Evolutionary conservation across 768 basidiomycete genomes (phyloP).

Genomic region (Lactarius hatsudake): DNA sequence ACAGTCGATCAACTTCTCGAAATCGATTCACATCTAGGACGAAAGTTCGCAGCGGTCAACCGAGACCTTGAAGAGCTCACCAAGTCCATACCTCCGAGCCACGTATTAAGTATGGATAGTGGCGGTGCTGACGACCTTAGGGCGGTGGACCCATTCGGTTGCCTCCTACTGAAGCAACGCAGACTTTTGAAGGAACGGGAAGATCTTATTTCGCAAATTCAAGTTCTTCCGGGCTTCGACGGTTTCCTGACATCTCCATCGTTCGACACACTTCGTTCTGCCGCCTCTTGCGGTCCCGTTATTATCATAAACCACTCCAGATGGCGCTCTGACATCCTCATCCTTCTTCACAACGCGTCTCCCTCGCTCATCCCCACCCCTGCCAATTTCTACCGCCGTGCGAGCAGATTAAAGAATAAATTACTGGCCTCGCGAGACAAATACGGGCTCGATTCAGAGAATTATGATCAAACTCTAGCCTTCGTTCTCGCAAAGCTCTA

Average conservation of each 20-base stretch:
- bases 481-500: constrained; percentile 9
- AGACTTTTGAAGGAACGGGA: constrained; percentile 1
- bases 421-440: neutral
- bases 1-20: neutral
- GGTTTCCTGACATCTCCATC: neutral
- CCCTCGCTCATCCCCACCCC: neutral
- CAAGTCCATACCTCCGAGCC: neutral
- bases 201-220: neutral
- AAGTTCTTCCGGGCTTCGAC: neutral
- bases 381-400: neutral
- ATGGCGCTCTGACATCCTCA: constrained; percentile 13
- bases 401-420: neutral
- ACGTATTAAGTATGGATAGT: neutral
- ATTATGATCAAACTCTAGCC: neutral
- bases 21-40: neutral
- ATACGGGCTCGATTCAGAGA: neutral
- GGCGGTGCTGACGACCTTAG: neutral
- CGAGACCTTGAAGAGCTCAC: constrained; percentile 4
- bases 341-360: neutral
- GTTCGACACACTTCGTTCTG: neutral
- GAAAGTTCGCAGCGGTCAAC: neutral
- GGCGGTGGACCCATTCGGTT: neutral
- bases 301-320: constrained; percentile 10
- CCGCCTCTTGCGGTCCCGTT: constrained; percentile 6
- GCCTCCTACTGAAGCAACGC: neutral